phyloP scores from a whole-genome alignment of 1,139 yeast species.

The Tardiomyces blankii region DNA sequence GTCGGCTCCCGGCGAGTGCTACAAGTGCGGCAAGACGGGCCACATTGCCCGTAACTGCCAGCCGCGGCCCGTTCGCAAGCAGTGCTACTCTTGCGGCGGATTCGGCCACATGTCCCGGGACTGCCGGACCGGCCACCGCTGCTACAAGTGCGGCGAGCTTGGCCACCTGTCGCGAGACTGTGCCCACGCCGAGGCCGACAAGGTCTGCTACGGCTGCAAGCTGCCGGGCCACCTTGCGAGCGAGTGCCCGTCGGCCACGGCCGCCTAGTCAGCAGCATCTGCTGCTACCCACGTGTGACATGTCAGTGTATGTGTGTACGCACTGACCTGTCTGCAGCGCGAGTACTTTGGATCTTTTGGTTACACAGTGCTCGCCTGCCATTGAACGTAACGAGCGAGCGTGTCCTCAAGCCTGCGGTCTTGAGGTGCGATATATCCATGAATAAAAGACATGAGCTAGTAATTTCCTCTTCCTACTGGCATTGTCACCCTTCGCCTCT shows the following conservation, averaged over 20 bases:
- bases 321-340: no score
- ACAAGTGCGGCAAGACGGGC: conserved; percentile 23
- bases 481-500: no score
- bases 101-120: conserved; percentile 73
- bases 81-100: conserved; percentile 25
- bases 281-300: no score
- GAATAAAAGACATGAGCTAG: no score
- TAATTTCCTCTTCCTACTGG: no score
- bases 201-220: conserved; percentile 88
- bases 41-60: conserved; percentile 27
- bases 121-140: conserved; percentile 50
- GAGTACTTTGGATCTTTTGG: no score
- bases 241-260: conserved; percentile 50
- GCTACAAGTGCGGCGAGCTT: conserved; percentile 79
- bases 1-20: conserved; percentile 15
- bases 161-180: conserved; percentile 72
- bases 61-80: conserved; percentile 26
- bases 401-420: no score
- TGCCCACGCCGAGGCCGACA: conserved; percentile 48
- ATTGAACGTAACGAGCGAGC: no score
- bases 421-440: no score
- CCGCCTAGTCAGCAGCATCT: not conserved
- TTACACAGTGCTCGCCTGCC: no score
- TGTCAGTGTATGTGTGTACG: no score
- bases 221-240: conserved; percentile 84